Percentiles rank a stretch among this genome's conserved stretches.
phyloP scores from a whole-genome alignment of 352 stramenopile genomes.

The Phytopythium kandeliae region DNA sequence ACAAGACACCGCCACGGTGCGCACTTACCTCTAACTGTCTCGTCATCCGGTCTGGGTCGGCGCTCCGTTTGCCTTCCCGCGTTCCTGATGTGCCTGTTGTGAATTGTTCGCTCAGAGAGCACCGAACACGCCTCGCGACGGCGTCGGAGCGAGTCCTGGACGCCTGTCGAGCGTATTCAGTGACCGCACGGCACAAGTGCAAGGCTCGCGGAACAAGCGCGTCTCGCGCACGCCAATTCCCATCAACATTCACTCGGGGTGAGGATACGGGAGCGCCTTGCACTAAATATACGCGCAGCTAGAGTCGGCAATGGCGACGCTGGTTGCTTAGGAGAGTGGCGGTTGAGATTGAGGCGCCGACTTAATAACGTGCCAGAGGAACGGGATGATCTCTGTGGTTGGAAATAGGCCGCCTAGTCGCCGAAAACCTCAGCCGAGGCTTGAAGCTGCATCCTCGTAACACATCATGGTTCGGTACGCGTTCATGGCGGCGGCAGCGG shows the following conservation, averaged over 20 bases:
- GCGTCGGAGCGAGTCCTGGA: background rate
- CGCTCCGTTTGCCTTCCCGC: too few relatives aligned
- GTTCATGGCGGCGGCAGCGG: slow-evolving; percentile 8
- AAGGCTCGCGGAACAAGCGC: slow-evolving; percentile 76
- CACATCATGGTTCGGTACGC: background rate
- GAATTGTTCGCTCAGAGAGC: background rate
- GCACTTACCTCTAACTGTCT: too few relatives aligned
- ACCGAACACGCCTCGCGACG: slow-evolving; percentile 4
- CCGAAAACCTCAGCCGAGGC: too few relatives aligned
- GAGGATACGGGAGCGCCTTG: background rate
- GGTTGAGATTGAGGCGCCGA: too few relatives aligned
- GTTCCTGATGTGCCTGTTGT: too few relatives aligned
- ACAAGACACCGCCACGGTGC: too few relatives aligned
- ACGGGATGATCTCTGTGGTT: too few relatives aligned
- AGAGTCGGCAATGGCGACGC: background rate
- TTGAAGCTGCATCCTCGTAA: background rate
- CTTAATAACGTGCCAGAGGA: too few relatives aligned
- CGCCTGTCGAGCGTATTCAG: background rate
- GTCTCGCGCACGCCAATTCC: slow-evolving; percentile 56
- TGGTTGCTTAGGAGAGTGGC: too few relatives aligned
- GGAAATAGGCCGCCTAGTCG: slow-evolving; percentile 3
- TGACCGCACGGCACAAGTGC: slow-evolving; percentile 28
- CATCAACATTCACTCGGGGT: slow-evolving; percentile 44
- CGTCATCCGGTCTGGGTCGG: too few relatives aligned
- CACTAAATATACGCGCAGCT: background rate